phyloP scores from a whole-genome alignment of 352 stramenopile genomes.

The Globisporangium mamillatum region DNA sequence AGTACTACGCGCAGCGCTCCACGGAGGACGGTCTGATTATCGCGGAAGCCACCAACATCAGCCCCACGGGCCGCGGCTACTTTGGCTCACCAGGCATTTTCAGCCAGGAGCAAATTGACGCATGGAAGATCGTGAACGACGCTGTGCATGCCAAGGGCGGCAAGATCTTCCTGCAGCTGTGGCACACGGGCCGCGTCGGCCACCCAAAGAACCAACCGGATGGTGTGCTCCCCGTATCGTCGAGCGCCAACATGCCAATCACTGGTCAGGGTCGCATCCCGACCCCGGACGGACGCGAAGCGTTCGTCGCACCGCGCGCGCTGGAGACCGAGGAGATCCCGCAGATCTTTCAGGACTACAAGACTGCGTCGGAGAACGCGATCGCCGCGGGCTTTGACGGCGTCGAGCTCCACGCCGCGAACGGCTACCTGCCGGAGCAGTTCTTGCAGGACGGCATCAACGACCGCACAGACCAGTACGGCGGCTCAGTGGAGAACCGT shows the following conservation, averaged over 20 bases:
- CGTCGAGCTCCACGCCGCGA: conserved; percentile 79
- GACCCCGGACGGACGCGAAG: conserved; percentile 39
- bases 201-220: conserved; percentile 67
- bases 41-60: conserved; percentile 62
- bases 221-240: conserved; percentile 54
- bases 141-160: conserved; percentile 39
- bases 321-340: conserved; percentile 77
- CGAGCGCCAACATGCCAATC: conserved; percentile 37
- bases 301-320: conserved; percentile 46
- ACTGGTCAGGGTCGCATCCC: conserved; percentile 34
- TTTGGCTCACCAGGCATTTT: conserved; percentile 60
- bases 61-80: conserved; percentile 31
- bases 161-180: conserved; percentile 85
- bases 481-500: conserved; percentile 84
- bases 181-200: conserved; percentile 77
- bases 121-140: conserved; percentile 69
- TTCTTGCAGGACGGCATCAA: conserved; percentile 81
- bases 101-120: conserved; percentile 39
- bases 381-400: conserved; percentile 79
- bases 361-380: conserved; percentile 25
- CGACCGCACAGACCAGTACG: conserved; percentile 83
- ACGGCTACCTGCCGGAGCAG: conserved; percentile 88
- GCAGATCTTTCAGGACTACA: conserved; percentile 67
- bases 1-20: conserved; percentile 61
- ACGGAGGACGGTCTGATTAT: conserved; percentile 59